Percentiles rank a stretch among this genome's conserved stretches.
phyloP scores from a whole-genome alignment of 2,329 filamentous ascomycete genomes.

The Diaporthe capsici region DNA sequence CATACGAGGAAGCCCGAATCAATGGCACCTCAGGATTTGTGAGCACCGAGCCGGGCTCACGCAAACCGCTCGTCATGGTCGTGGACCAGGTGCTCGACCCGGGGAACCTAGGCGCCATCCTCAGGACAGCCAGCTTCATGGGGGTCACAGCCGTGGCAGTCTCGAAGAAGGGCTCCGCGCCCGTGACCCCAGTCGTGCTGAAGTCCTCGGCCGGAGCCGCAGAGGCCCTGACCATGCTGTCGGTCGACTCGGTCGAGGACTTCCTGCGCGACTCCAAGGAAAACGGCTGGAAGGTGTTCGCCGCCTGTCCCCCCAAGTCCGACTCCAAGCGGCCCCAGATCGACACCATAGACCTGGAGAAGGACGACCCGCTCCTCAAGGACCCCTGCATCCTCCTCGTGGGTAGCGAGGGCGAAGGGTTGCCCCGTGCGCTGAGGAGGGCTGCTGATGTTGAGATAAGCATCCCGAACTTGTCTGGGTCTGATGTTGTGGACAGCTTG shows the following conservation, averaged over 20 bases:
- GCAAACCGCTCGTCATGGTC: constrained; percentile 80
- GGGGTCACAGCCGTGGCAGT: constrained; percentile 88
- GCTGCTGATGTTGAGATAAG: constrained; percentile 76
- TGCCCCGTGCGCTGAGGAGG: constrained; percentile 74
- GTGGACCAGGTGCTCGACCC: constrained; percentile 86
- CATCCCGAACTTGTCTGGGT: constrained; percentile 70
- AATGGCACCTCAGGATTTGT: constrained; percentile 77
- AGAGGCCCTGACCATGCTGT: constrained; percentile 83
- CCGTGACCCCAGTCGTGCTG: constrained; percentile 81
- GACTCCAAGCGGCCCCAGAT: constrained; percentile 57
- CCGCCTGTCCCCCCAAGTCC: constrained; percentile 71
- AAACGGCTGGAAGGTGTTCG: constrained; percentile 87
- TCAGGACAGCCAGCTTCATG: constrained; percentile 91
- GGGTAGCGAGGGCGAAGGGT: constrained; percentile 84
- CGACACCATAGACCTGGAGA: constrained; percentile 64
- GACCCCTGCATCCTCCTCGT: constrained; percentile 85
- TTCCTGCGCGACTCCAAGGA: constrained; percentile 79
- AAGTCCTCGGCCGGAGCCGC: constrained; percentile 92
- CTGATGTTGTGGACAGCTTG: constrained; percentile 82
- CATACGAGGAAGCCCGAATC: constrained; percentile 78
- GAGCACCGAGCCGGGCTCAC: constrained; percentile 54
- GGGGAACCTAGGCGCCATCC: constrained; percentile 90
- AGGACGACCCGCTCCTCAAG: constrained; percentile 65
- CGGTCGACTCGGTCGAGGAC: constrained; percentile 73
- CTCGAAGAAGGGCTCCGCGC: constrained; percentile 79